Evolutionary conservation across 2,329 filamentous ascomycete genomes (phyloP), one percentile per base, ranked within the genome.

Genomic region (Ilyonectria mors-panacis): DNA sequence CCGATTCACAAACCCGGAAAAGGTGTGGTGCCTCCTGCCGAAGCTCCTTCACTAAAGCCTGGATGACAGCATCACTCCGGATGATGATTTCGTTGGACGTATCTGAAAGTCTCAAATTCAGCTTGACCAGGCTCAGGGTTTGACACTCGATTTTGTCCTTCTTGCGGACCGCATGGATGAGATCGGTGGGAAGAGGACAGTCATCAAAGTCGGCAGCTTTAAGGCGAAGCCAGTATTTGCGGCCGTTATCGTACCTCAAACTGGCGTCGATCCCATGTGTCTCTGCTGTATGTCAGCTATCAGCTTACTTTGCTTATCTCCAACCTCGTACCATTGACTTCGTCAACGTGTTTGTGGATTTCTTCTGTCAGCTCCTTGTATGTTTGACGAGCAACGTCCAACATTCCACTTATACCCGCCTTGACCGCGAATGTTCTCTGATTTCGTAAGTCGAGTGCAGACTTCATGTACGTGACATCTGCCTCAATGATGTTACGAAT

Each of bases 401-500:
- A 88, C 63, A 98, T 87, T 2, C 93, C 93, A 73, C 94, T 94
- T 47, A 96, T 90, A 0, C 94, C 93, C 51, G 94, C 89, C 82
- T 92, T 96, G 35, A 98, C 92, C 23, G 95, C 95, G 81, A 97
- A 98, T 1, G 92, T 93, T 69, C 95, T 87, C 77, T 98, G 95
- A 68, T 98, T 97, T 15, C 95, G 89, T 63, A 97, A 85, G 68
- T 98, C 95, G 5, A 98, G 85, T 0, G 96, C 92, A 23, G 91
- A 89, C 53, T 87, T 93, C 65, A 93, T 92, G 72, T 93, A 97
- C 0, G 86, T 88, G 0, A 94, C 93, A 77, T 97, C 93, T 9
- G 93, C 88, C 70, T 98, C 96, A 72, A 99, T 91, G 0, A 89
- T 89, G 15, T 85, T 82, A 50, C 88, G 82, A 58, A 99, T 94